Evolutionary conservation across 352 stramenopile species (phyloP), one percentile per base, ranked within the genome.

Genomic region (Elongisporangium undulatum): DNA sequence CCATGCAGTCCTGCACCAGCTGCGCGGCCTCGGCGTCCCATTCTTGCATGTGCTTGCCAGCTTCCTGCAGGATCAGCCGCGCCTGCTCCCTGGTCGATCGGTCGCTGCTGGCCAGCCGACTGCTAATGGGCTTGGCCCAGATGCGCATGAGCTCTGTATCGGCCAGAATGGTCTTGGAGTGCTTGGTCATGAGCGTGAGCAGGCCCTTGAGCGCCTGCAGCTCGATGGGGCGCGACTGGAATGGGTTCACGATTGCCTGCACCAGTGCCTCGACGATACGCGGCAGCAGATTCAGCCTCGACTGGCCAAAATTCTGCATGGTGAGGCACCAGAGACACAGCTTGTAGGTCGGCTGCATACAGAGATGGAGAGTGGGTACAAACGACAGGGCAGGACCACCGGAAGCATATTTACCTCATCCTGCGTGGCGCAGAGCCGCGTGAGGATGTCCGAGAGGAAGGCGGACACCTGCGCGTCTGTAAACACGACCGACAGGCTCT

Each of bases 221-320:
- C 57, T 83, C 79, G 53, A 89, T 89, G 38, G 66, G 56, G 19
- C 82, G 77, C 0, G 82, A 87, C 65, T 87, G 77, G 59, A 91
- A 89, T 10, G 82, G 77, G 49, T 89, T 91, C 26, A 88, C 69
- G 21, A 89, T 80, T 8, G 82, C 82, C 45, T 88, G 82, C 9
- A 91, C 68, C 56, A 89, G 58, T 10, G 66, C 74, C 61, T 89
- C 82, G n/a, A 89, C 63, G 8, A 75, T 85, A 17, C 72, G 72
- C 15, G 70, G 65, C 10, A 91, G 58, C 9, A 79, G 74, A 4
- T 70, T 71, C 54, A 79, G 77, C n/a, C 71, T 72, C 41, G 70
- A 60, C 8, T 61, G 54, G 49, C 80, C 64, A 21, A 89, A 67
- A 53, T 87, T 86, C 58, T 90, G 79, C 71, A 77, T 77, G 2